A percentile compares a stretch with the other conserved stretches of the same genome.
Evolutionary conservation across 108 stramenopile genomes (phyloP).

Genomic region (Nitzschia inconspicua): DNA sequence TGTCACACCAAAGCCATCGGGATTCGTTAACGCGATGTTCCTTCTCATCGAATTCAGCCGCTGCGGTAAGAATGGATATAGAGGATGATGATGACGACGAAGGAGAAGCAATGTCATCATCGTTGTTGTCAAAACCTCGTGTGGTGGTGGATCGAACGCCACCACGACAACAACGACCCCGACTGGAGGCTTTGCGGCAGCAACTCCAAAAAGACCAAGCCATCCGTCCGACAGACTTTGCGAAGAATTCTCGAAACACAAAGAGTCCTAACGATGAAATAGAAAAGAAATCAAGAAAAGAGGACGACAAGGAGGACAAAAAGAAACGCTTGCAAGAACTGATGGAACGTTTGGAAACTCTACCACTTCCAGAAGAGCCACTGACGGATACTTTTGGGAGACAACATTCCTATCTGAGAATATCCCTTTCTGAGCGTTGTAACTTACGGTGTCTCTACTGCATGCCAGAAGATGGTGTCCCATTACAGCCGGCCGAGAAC

Average conservation of each 20-base stretch:
- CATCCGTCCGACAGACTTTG: neutral
- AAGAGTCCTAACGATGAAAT: neutral
- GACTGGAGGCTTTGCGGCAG: slow-evolving; percentile 28
- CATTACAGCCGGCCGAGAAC: slow-evolving; percentile 55
- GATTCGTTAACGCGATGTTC: too few species aligned
- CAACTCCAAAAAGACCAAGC: slow-evolving; percentile 14
- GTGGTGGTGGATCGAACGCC: too few species aligned
- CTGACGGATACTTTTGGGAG: slow-evolving; percentile 85
- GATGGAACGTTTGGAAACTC: slow-evolving; percentile 11
- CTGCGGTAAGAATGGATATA: too few species aligned
- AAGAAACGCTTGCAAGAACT: slow-evolving; percentile 1
- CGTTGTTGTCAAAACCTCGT: neutral
- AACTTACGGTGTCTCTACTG: slow-evolving; percentile 97
- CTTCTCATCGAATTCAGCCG: too few species aligned
- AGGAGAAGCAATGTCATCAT: neutral
- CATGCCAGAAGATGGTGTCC: slow-evolving; percentile 97
- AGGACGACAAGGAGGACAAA: neutral
- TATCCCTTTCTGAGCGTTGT: slow-evolving; percentile 95
- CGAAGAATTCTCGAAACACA: neutral
- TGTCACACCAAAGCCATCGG: too few species aligned
- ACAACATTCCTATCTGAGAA: slow-evolving; percentile 92
- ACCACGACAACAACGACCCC: slow-evolving; percentile 10
- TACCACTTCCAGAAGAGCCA: slow-evolving; percentile 29
- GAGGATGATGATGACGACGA: slow-evolving; percentile 2
- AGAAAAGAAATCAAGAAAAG: neutral